Conservation (phyloP, 768 basidiomycete genomes). For the Mrakia blollopis region DNA sequence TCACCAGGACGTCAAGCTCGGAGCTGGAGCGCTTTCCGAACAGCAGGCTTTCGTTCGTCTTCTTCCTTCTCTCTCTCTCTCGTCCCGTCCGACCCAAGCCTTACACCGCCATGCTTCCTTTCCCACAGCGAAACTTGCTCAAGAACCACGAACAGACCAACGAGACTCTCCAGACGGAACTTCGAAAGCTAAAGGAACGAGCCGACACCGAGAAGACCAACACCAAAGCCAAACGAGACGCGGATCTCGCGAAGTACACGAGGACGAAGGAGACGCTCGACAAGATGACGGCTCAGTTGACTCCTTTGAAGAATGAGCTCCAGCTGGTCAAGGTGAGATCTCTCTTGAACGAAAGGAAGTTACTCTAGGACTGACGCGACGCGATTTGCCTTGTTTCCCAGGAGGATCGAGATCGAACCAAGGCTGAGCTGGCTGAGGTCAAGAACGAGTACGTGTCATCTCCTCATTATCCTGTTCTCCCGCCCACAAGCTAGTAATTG, state of each 20-base stretch:
- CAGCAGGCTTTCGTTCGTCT: constrained; percentile 13
- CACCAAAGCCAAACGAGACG: constrained; percentile 19
- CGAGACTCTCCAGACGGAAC: neutral
- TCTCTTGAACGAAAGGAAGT: neutral
- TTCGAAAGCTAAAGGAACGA: constrained; percentile 18
- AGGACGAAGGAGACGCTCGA: constrained; percentile 10
- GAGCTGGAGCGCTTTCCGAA: constrained; percentile 5
- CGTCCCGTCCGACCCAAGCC: neutral
- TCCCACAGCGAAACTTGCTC: neutral
- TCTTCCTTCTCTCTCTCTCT: neutral
- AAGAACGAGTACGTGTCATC: constrained; percentile 6
- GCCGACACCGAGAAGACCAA: constrained; percentile 16
- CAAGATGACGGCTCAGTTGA: constrained; percentile 6
- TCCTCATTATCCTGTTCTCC: neutral
- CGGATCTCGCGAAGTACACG: constrained; percentile 9
- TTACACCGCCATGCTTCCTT: neutral
- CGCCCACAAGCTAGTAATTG: neutral
- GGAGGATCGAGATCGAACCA: constrained; percentile 5
- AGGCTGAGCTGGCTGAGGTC: neutral
- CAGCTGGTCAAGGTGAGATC: neutral
- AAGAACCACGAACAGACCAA: neutral
- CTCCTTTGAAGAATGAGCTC: constrained; percentile 15
- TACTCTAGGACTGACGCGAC: neutral
- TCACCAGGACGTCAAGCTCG: neutral
- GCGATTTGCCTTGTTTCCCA: neutral